Evolutionary conservation across 139 green algal genomes (phyloP).

Genomic region (Chlamydomonas schloesseri): DNA sequence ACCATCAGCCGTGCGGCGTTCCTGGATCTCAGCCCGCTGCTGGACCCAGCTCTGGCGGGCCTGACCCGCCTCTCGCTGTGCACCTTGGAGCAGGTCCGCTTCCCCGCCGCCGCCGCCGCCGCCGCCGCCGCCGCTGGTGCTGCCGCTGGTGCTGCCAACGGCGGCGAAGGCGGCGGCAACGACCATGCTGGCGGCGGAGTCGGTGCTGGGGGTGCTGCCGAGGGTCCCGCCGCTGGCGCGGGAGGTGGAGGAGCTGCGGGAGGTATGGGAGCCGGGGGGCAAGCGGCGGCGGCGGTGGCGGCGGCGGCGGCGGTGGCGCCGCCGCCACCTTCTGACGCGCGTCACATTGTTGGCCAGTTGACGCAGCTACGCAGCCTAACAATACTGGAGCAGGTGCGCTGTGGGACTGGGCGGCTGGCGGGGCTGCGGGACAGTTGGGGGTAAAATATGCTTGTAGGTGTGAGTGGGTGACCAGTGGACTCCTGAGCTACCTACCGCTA

Average conservation of each 20-base stretch:
- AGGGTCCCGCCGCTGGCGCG: too few relatives aligned
- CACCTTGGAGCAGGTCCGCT: neutral
- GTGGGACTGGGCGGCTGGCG: slow-evolving; percentile 1
- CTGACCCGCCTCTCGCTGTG: neutral
- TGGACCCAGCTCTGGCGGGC: neutral
- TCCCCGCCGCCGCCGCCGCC: neutral
- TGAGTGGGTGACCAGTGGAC: too few relatives aligned
- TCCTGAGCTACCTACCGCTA: too few relatives aligned
- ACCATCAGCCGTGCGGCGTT: neutral
- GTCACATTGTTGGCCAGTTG: neutral
- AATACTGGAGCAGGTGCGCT: neutral
- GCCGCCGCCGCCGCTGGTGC: neutral
- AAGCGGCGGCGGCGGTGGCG: too few relatives aligned
- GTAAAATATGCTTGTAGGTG: neutral
- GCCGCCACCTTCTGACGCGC: neutral
- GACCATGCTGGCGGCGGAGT: too few relatives aligned
- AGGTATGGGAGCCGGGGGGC: neutral
- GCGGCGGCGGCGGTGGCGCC: too few relatives aligned
- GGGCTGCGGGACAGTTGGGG: too few relatives aligned
- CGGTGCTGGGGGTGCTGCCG: too few relatives aligned
- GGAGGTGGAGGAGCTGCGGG: too few relatives aligned
- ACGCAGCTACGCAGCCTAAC: slow-evolving; percentile 20
- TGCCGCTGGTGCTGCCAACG: too few relatives aligned
- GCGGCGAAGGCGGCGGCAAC: too few relatives aligned
- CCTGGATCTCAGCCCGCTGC: slow-evolving; percentile 19